Evolutionary conservation across 2,329 filamentous ascomycete genomes (phyloP).

Genomic region (Ambrosiella xylebori): DNA sequence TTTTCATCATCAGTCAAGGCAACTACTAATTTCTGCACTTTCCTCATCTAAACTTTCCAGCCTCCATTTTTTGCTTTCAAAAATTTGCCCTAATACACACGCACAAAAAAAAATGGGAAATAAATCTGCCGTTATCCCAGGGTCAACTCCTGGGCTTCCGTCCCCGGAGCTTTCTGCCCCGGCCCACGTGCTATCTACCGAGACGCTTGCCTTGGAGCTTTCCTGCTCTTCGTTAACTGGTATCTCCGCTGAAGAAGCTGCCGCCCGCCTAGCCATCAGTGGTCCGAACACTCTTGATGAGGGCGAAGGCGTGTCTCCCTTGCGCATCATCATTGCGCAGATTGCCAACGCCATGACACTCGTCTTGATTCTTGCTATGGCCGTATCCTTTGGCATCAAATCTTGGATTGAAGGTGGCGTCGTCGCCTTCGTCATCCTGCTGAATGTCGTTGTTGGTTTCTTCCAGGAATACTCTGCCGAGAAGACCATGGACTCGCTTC

Average conservation of each 20-base stretch:
- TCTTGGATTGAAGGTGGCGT: constrained; percentile 35
- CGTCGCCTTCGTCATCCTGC: constrained; percentile 32
- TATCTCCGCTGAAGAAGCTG: constrained; percentile 33
- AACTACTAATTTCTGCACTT: too few species aligned
- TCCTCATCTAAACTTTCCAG: too few species aligned
- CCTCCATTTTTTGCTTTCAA: too few species aligned
- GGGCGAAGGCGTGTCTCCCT: constrained; percentile 30
- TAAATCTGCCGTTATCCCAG: not conserved
- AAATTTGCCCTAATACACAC: too few species aligned
- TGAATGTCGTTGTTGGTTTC: constrained; percentile 34
- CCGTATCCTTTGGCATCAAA: constrained; percentile 29
- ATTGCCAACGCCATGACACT: constrained; percentile 43
- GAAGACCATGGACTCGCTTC: constrained; percentile 25
- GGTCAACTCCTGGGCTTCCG: constrained; percentile 21
- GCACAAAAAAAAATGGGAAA: too few species aligned
- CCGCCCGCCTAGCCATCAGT: constrained; percentile 31
- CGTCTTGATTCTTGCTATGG: constrained; percentile 43
- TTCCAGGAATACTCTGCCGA: constrained; percentile 26
- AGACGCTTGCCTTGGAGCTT: constrained; percentile 34
- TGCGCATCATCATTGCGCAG: constrained; percentile 40
- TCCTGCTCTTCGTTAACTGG: constrained; percentile 35
- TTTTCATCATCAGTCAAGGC: too few species aligned
- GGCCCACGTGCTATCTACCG: constrained; percentile 36
- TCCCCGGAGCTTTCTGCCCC: constrained; percentile 31
- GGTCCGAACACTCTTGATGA: constrained; percentile 41